Conservation (phyloP, 73 alveolate genomes). For the Symbiodinium natans region DNA sequence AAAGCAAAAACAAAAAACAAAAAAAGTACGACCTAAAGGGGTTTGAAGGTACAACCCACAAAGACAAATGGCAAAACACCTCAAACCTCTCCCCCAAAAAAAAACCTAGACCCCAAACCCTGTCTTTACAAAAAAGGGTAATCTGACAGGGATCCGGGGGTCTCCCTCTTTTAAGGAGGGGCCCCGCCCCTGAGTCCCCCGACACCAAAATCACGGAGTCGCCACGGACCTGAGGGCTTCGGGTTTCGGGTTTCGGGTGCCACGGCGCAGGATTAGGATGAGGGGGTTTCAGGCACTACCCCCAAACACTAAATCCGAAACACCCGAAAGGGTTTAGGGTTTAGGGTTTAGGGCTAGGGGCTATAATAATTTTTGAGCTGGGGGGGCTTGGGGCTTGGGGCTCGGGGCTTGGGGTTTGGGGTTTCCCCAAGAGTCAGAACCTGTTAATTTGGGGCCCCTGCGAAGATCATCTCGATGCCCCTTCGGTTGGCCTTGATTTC, state of each 20-base stretch:
- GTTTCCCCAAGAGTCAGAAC: neutral
- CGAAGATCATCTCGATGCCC: conserved; percentile 92
- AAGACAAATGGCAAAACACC: neutral
- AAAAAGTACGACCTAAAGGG: neutral
- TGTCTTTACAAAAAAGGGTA: no score
- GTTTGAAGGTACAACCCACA: neutral
- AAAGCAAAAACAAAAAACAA: no score
- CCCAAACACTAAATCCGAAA: no score
- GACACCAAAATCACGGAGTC: conserved; percentile 76
- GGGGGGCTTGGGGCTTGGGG: no score
- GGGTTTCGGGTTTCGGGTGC: neutral
- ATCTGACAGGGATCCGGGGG: no score
- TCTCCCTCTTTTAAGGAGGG: no score
- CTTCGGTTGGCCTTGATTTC: conserved; percentile 77
- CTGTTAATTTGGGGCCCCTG: neutral
- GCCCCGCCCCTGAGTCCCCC: neutral
- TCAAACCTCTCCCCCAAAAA: neutral
- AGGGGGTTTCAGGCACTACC: neutral
- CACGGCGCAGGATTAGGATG: neutral
- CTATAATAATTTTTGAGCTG: no score
- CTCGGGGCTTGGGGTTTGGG: no score
- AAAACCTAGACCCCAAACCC: no score
- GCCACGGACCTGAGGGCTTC: conserved; percentile 49
- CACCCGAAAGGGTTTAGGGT: no score
- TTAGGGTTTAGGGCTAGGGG: no score